Percentiles rank a stretch among this genome's conserved stretches.
phyloP scores from a whole-genome alignment of 805 yeast species.

The Sungouiella thailandica region DNA sequence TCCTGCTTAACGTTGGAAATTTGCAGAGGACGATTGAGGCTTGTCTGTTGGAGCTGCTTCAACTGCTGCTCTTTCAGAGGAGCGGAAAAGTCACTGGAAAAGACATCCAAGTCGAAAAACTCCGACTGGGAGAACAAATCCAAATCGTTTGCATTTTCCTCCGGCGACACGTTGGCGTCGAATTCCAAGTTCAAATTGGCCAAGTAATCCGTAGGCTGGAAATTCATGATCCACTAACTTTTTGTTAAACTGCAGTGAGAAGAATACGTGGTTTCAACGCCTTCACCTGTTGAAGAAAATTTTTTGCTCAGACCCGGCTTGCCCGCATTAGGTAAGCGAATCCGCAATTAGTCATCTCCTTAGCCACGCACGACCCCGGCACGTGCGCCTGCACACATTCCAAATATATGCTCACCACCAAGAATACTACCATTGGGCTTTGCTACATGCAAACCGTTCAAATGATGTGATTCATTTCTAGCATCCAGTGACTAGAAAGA shows the following conservation, averaged over 20 bases:
- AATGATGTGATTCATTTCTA: too few relatives aligned
- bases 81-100: constrained; percentile 17
- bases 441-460: too few relatives aligned
- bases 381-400: too few relatives aligned
- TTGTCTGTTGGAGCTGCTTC: neutral
- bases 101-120: constrained; percentile 36
- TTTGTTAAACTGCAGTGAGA: too few relatives aligned
- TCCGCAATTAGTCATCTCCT: neutral
- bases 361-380: too few relatives aligned
- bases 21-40: neutral
- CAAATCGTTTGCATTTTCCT: constrained; percentile 25
- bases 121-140: constrained; percentile 37
- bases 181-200: constrained; percentile 37
- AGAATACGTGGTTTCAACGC: neutral
- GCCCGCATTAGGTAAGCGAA: neutral
- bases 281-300: neutral
- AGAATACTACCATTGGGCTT: too few relatives aligned
- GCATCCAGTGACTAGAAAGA: too few relatives aligned
- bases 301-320: constrained; percentile 1
- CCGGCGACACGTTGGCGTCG: constrained; percentile 21
- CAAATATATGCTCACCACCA: too few relatives aligned
- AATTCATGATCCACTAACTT: constrained; percentile 37
- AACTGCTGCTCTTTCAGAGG: constrained; percentile 7
- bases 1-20: neutral
- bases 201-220: constrained; percentile 38